Base-by-base conservation (phyloP, 139 green algal genomes). In the Diplosphaera chodatii region DNA sequence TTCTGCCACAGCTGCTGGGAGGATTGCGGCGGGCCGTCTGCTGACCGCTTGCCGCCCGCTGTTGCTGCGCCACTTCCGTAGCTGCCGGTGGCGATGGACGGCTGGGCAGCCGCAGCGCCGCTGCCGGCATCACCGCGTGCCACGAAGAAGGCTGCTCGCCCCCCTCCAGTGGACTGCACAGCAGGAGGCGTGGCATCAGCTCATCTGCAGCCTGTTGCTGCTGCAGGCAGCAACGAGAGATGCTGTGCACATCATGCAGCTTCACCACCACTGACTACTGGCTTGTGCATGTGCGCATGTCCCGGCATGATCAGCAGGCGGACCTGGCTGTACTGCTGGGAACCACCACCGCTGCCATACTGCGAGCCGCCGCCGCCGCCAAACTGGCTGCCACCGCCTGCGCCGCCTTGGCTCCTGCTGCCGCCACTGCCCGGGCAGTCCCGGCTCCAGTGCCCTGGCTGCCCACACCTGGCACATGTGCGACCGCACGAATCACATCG, bases 401-500 rank as follows among this genome's bases (percentile, higher is more conserved):
- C 59, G 59, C 59, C 59, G 8, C 37, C 37, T 18, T 18, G 15
- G 55, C 23, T 4, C 15, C 23, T 23, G 55, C 55, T 18, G 55
- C 59, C 25, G 8, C 48, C 48, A 15, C 55, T 68, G 29, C 67
- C 59, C 29, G 77, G 77, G 55, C 77, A 82, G 25, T 78, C 40
- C 27, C 64, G 74, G n/a, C 71, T 67, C 77, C 77, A 82, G 64
- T 82, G 77, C 1, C 68, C 77, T 6, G 28, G 23, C 32, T 69
- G 30, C 18, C 77, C 77, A 48, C 77, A 82, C 68, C 41, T 74
- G 76, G 1, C 29, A n/a, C 13, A 21, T 13, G 13, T 13, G 8
- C 13, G 10, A 48, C 13, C 37, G 8, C 18, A 27, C 3, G 16
- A 27, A 27, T 23, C 16, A 23, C 37, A 48, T 48, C 10, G 13